phyloP scores from a whole-genome alignment of 257 asterid species.

The Linaria vulgaris region DNA sequence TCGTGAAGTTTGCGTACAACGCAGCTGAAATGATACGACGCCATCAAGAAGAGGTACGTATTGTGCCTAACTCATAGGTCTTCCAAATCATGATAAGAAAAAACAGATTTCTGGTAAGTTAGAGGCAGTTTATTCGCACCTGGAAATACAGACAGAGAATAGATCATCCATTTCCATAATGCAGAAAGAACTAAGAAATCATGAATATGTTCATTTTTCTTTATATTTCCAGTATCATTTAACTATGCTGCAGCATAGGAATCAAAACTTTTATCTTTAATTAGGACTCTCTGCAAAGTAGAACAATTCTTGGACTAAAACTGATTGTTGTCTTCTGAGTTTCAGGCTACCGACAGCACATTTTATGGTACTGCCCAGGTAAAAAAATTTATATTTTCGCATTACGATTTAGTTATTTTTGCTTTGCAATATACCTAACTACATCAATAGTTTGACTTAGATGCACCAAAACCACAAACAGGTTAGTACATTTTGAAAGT shows the following conservation, averaged over 20 bases:
- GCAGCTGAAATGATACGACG: conserved; percentile 2
- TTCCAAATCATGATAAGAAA: neutral
- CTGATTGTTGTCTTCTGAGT: neutral
- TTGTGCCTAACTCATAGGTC: neutral
- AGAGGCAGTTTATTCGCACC: neutral
- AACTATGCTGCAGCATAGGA: neutral
- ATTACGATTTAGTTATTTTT: neutral
- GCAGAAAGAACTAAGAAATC: neutral
- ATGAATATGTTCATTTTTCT: neutral
- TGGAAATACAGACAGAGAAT: neutral
- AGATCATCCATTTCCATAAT: neutral
- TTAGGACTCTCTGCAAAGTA: neutral
- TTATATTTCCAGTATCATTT: neutral
- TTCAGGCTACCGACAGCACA: neutral
- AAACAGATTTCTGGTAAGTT: neutral
- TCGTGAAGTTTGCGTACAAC: conserved; percentile 4
- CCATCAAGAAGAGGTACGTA: neutral
- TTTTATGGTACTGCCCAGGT: neutral
- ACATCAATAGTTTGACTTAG: neutral
- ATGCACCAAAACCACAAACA: neutral
- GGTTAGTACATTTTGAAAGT: neutral
- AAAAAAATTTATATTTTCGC: neutral
- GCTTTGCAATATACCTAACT: neutral
- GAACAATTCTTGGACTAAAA: neutral
- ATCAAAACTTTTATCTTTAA: neutral